These are phyloP conservation scores for Castanea sativa DNA, from an alignment of 306 rosid genomes.

Conservation along the genomic window DNA sequence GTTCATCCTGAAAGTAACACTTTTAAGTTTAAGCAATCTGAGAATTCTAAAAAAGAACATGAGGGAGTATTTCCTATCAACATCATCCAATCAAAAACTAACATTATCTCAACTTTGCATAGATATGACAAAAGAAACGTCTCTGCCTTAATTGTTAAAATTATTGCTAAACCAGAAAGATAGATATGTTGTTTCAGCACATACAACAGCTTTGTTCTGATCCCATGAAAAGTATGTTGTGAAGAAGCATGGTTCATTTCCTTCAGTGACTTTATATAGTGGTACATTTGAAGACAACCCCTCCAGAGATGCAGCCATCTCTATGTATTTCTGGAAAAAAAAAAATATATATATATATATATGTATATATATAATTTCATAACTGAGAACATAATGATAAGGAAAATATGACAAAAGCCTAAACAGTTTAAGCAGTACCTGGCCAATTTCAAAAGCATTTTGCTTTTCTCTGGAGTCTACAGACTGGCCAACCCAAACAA, in stretches of 20 bases:
- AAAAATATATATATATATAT: neutral
- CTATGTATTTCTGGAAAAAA: slow-evolving; percentile 78
- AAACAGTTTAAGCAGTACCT: slow-evolving; percentile 49
- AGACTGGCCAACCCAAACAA: slow-evolving; percentile 92
- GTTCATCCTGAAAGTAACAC: no score
- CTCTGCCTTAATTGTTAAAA: neutral
- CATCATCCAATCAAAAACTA: neutral
- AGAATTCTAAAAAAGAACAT: no score
- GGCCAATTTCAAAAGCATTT: slow-evolving; percentile 76
- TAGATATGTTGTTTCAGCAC: slow-evolving; percentile 29
- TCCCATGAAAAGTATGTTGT: slow-evolving; percentile 97
- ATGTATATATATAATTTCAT: neutral
- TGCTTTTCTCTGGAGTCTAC: slow-evolving; percentile 90
- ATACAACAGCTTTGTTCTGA: slow-evolving; percentile 70
- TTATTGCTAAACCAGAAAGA: slow-evolving; percentile 23
- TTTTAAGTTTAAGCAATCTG: no score
- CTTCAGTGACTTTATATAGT: slow-evolving; percentile 88
- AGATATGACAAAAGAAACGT: neutral
- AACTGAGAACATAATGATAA: neutral
- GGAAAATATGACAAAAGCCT: slow-evolving; percentile 5
- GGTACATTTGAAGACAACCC: slow-evolving; percentile 82
- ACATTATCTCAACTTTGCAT: neutral
- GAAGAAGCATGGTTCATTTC: slow-evolving; percentile 95
- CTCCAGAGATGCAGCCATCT: slow-evolving; percentile 79
- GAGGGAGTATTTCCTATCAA: no score